Conservation (phyloP, 2,329 filamentous ascomycete genomes). For the Incumbomyces lentus region DNA sequence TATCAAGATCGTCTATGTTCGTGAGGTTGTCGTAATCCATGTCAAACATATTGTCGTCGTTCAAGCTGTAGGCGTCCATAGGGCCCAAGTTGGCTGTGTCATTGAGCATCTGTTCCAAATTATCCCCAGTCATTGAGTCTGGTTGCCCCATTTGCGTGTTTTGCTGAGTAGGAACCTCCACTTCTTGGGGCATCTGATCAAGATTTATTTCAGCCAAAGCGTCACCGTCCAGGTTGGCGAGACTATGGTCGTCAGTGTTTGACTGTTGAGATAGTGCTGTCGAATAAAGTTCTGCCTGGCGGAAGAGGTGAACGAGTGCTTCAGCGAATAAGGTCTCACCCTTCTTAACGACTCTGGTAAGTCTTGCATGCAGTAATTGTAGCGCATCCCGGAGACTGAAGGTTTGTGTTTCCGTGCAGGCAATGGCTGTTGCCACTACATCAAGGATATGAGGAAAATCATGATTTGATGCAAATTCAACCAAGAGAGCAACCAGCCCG, state of each 20-base stretch:
- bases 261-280: constrained; percentile 18
- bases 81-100: constrained; percentile 18
- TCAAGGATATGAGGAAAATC: constrained; percentile 35
- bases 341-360: constrained; percentile 32
- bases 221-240: not conserved
- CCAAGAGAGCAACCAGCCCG: constrained; percentile 32
- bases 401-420: constrained; percentile 28
- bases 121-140: constrained; percentile 8
- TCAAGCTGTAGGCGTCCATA: constrained; percentile 10
- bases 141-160: constrained; percentile 21
- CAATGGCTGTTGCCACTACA: constrained; percentile 33
- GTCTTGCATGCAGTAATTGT: constrained; percentile 27
- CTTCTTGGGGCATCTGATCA: not conserved
- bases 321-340: constrained; percentile 35
- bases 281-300: constrained; percentile 33
- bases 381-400: constrained; percentile 30
- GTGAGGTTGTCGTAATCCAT: constrained; percentile 13
- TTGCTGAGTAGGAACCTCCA: not conserved
- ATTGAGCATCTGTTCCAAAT: constrained; percentile 20
- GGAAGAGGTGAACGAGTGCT: constrained; percentile 34
- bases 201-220: constrained; percentile 7
- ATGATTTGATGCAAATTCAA: constrained; percentile 31
- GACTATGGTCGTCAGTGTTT: constrained; percentile 11
- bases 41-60: constrained; percentile 17
- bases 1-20: constrained; percentile 20